Percentiles rank a stretch among this genome's conserved stretches.
These are phyloP conservation scores for Penicillium herquei DNA, from an alignment of 495 filamentous ascomycete genomes.

Conservation along the genomic window DNA sequence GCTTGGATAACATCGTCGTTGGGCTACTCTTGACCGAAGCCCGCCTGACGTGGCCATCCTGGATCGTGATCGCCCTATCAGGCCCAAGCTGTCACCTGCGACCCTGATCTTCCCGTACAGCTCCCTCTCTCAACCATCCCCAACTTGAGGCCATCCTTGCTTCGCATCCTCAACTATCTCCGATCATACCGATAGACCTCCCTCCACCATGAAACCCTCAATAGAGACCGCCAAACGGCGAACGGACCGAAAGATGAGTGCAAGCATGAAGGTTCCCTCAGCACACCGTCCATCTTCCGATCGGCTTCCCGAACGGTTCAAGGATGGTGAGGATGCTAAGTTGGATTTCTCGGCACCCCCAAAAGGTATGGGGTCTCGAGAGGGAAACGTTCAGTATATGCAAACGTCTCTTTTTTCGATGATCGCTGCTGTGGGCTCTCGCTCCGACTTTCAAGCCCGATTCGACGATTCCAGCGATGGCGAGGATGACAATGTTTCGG, in stretches of 20 bases:
- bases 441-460: slow-evolving; percentile 72
- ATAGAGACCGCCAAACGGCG: slow-evolving; percentile 34
- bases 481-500: slow-evolving; percentile 69
- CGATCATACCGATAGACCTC: slow-evolving; percentile 6
- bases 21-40: slow-evolving; percentile 8
- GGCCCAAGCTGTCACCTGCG: slow-evolving; percentile 25
- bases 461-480: slow-evolving; percentile 85
- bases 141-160: background rate
- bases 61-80: slow-evolving; percentile 20
- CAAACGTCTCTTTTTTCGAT: slow-evolving; percentile 94
- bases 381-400: slow-evolving; percentile 61
- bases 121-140: background rate
- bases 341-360: slow-evolving; percentile 71
- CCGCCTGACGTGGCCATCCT: slow-evolving; percentile 24
- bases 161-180: slow-evolving; percentile 7
- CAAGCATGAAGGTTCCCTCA: slow-evolving; percentile 34
- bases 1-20: slow-evolving; percentile 9
- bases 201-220: slow-evolving; percentile 30
- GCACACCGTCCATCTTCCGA: slow-evolving; percentile 55
- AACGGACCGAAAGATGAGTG: slow-evolving; percentile 30
- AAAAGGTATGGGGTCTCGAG: slow-evolving; percentile 30
- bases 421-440: slow-evolving; percentile 85
- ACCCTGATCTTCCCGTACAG: slow-evolving; percentile 8
- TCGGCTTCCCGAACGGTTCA: slow-evolving; percentile 75
- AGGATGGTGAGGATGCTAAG: slow-evolving; percentile 67